phyloP scores from a whole-genome alignment of 805 yeast species.

The Lachancea sp. region DNA sequence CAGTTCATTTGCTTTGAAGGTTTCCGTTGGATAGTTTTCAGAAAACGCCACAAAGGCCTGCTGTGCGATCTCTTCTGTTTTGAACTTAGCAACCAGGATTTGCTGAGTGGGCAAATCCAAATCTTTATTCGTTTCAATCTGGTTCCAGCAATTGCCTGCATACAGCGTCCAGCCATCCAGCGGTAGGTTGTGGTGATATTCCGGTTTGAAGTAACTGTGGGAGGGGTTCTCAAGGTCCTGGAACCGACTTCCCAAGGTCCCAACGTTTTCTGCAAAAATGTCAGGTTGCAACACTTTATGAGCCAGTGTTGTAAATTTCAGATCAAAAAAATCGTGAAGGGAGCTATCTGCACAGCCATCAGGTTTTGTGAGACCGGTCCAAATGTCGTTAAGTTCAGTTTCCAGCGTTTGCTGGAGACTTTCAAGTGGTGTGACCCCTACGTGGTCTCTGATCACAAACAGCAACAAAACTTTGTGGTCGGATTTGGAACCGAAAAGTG shows the following conservation, averaged over 20 bases:
- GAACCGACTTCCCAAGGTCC: conserved; percentile 57
- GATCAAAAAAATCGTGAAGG: conserved; percentile 75
- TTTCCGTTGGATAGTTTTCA: conserved; percentile 30
- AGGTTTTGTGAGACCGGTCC: conserved; percentile 77
- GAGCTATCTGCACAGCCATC: conserved; percentile 46
- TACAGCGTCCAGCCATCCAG: conserved; percentile 95
- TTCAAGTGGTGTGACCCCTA: conserved; percentile 77
- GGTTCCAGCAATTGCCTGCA: conserved; percentile 88
- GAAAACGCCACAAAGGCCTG: conserved; percentile 44
- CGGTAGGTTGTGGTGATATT: conserved; percentile 81
- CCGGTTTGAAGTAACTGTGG: conserved; percentile 48
- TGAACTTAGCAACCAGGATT: conserved; percentile 84
- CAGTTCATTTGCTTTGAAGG: conserved; percentile 23
- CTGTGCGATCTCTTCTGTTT: conserved; percentile 82
- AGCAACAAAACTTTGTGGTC: conserved; percentile 60
- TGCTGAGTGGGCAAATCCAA: conserved; percentile 96
- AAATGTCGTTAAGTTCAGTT: conserved; percentile 66
- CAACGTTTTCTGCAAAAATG: conserved; percentile 56
- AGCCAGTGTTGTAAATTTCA: conserved; percentile 72
- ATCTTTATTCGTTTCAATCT: conserved; percentile 87
- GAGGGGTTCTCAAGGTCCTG: conserved; percentile 17
- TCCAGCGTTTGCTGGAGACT: conserved; percentile 63
- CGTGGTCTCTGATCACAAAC: conserved; percentile 88
- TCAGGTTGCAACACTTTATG: conserved; percentile 82
- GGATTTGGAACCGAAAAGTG: conserved; percentile 65